Evolutionary conservation across 176 grass and related monocot genomes (phyloP), one percentile per base, ranked within the genome.

Genomic region (Oryza nivara): DNA sequence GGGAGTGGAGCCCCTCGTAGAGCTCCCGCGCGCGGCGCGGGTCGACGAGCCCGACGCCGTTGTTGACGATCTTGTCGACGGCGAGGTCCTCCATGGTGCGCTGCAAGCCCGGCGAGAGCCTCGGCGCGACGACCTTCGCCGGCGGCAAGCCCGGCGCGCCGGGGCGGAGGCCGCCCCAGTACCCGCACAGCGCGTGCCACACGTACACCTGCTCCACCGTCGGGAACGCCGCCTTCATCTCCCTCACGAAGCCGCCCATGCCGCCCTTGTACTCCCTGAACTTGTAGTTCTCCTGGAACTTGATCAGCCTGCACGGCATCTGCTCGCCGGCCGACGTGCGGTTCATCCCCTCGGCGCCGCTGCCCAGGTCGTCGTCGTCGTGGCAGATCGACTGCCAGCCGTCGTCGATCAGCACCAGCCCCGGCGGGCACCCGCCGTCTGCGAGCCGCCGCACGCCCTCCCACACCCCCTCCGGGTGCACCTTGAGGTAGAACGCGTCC

Each of bases 331-430:
- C 96, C 13, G 91, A 78, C 32, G 91, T 92, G 6, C 93, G 91
- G 80, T 94, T 92, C 85, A 95, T 98, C 68, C 85, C 91, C 61
- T 93, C 95, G 9, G 70, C 67, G 41, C 87, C 87, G 15, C 67
- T 66, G 49, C 5, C 17, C 7, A 91, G 91, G 68, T 92, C 86
- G 47, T 98, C 93, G 0, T 88, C 88, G 85, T 98, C 96, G 77
- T 95, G 92, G 86, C 91, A 95, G 73, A 98, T 95, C 30, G 96
- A 95, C 73, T 98, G 93, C 96, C 96, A 98, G 5, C 93, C 96
- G 74, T 98, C 96, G 82, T 98, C 96, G 84, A 98, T 95, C 67
- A 95, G 88, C 19, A 98, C 91, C 0, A 98, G 63, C 16, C 96
- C 96, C 25, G 96, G 96, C 3, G 96, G 96, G 85, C 93, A 95